Base-by-base conservation (phyloP, 805 yeast species). In the Scheffersomyces spartinae region DNA sequence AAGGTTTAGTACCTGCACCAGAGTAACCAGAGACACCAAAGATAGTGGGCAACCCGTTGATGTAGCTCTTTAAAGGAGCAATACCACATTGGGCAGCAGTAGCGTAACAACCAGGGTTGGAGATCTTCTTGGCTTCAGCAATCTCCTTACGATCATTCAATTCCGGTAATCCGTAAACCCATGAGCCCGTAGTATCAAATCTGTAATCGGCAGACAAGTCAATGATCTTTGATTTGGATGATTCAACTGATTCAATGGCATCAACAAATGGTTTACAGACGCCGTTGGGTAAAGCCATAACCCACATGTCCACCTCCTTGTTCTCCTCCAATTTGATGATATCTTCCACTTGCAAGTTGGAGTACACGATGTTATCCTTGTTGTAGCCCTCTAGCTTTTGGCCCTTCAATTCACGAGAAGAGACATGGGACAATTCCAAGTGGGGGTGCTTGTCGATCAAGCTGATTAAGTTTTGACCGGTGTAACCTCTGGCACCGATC, bases 81-180 rank as follows among this genome's bases (percentile, higher is more conserved):
- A 91, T 76, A 9, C 94, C 86, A 14, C 85, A 56, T 62, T 91
- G 97, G 9, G 96, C 91, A 31, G 93, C 96, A 23, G 99, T 91
- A n/a, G 98, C 96, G 50, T 86, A 91, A 64, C 99, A 91, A 24
- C 98, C 99, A 3, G 99, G 99, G 58, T 91, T 91, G 4, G 96
- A 77, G 34, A 91, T 81, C 49, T 80, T 82, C 43, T 68, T 49
- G 11, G 97, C 88, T 9, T 60, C 45, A 18, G 80, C 69, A 40
- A 91, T 80, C 7, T 46, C 46, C 7, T 58, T 46, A 49, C 98
- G 74, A 38, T 73, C 67, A 29, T 71, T 74, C 43, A 91, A 67
- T 57, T 91, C 99, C 6, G 99, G 99, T 40, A 91, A 69, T 24
- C 99, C 99, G 49, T 91, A 91, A 4, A 66, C 62, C 98, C 99